A percentile compares a stretch with the other conserved stretches of the same genome.
These are phyloP conservation scores for Coccomyxa sp. DNA, from an alignment of 139 green algal species.

Conservation along the genomic window DNA sequence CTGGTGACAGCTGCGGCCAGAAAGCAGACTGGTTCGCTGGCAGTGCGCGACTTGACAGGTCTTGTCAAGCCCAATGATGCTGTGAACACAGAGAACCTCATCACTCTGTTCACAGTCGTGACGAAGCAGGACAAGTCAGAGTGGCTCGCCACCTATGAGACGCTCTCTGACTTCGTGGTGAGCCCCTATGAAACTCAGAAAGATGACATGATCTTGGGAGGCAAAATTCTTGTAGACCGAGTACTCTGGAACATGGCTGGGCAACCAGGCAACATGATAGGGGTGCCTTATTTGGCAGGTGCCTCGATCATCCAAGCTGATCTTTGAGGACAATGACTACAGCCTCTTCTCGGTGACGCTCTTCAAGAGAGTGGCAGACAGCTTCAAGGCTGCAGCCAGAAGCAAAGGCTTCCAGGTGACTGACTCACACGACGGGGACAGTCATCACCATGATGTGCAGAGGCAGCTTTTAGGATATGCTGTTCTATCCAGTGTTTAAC, in stretches of 20 bases:
- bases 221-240: not conserved
- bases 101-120: constrained; percentile 88
- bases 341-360: constrained; percentile 79
- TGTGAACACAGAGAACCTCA: constrained; percentile 89
- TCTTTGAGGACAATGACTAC: constrained; percentile 91
- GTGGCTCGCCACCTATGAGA: constrained; percentile 85
- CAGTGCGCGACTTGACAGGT: constrained; percentile 73
- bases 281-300: constrained; percentile 36
- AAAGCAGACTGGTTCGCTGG: constrained; percentile 83
- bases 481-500: too few relatives aligned
- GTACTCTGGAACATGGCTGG: not conserved
- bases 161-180: constrained; percentile 83
- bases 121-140: constrained; percentile 75
- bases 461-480: too few relatives aligned
- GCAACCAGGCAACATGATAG: too few relatives aligned
- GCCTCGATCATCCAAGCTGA: constrained; percentile 54
- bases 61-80: constrained; percentile 68
- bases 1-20: constrained; percentile 63
- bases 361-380: constrained; percentile 85
- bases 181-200: constrained; percentile 12
- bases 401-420: constrained; percentile 80
- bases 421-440: not conserved
- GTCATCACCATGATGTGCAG: not conserved
- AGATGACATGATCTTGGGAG: not conserved
- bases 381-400: constrained; percentile 86